Percentiles rank a stretch among this genome's conserved stretches.
Evolutionary conservation across 2,329 filamentous ascomycete genomes (phyloP).

Genomic region (Cadophora sp.): DNA sequence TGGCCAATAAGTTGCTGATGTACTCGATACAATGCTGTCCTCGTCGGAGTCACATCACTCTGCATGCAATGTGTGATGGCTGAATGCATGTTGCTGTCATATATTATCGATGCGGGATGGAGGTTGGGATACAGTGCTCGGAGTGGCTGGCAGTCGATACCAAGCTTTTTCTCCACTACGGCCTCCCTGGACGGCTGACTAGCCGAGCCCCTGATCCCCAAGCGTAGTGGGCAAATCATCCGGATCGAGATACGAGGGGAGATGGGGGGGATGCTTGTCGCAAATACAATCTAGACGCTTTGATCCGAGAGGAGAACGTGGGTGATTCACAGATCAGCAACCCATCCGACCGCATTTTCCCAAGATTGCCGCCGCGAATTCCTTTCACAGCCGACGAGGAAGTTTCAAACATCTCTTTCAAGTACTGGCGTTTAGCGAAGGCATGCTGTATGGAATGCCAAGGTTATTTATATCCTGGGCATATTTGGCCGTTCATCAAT

Average conservation of each 20-base stretch:
- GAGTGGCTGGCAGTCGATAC: slow-evolving; percentile 17
- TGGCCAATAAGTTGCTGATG: not conserved
- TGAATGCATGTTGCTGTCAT: slow-evolving; percentile 15
- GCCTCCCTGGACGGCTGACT: slow-evolving; percentile 9
- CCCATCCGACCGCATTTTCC: not conserved
- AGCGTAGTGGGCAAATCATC: slow-evolving; percentile 12
- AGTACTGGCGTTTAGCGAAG: not conserved
- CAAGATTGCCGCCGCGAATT: slow-evolving; percentile 20
- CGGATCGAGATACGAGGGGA: not conserved
- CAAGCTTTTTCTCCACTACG: slow-evolving; percentile 25
- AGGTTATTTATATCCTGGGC: not conserved
- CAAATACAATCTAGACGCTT: slow-evolving; percentile 19
- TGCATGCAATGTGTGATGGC: slow-evolving; percentile 13
- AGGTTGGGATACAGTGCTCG: slow-evolving; percentile 1
- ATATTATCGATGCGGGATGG: not conserved
- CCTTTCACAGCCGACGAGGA: not conserved
- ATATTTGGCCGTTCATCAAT: not conserved
- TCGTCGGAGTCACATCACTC: not conserved
- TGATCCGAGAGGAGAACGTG: slow-evolving; percentile 6
- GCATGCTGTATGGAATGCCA: slow-evolving; percentile 3
- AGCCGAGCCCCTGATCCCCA: slow-evolving; percentile 3
- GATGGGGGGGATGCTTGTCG: slow-evolving; percentile 15
- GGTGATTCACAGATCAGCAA: slow-evolving; percentile 5
- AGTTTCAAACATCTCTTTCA: slow-evolving; percentile 13
- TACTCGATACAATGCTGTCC: not conserved